These are phyloP conservation scores for Trametes pubescens DNA, from an alignment of 1,284 basidiomycete genomes.

Conservation along the genomic window DNA sequence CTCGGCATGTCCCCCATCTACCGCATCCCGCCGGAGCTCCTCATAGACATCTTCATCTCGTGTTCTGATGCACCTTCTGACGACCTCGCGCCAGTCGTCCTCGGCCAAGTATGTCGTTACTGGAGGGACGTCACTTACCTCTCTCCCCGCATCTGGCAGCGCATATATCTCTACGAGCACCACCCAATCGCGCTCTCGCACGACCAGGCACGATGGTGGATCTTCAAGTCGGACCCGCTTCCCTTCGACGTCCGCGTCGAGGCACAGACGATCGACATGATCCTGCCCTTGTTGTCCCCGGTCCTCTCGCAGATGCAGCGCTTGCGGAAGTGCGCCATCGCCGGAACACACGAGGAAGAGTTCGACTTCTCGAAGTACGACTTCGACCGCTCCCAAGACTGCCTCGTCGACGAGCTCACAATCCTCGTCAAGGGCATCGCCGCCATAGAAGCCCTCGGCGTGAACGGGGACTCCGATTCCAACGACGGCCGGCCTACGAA, in stretches of 20 bases:
- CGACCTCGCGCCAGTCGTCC: slow-evolving; percentile 53
- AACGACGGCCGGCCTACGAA: slow-evolving; percentile 21
- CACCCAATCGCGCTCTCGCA: slow-evolving; percentile 49
- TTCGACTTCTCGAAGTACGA: slow-evolving; percentile 31
- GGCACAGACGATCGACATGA: slow-evolving; percentile 55
- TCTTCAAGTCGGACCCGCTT: slow-evolving; percentile 57
- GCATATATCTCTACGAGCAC: slow-evolving; percentile 56
- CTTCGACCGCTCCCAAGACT: slow-evolving; percentile 21
- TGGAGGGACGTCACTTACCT: slow-evolving; percentile 53
- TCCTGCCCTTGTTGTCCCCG: slow-evolving; percentile 70
- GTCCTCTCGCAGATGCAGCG: slow-evolving; percentile 60
- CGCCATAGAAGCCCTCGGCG: slow-evolving; percentile 26
- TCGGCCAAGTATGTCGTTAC: slow-evolving; percentile 59
- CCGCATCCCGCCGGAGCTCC: slow-evolving; percentile 64
- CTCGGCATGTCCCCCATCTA: slow-evolving; percentile 33
- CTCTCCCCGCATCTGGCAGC: slow-evolving; percentile 67
- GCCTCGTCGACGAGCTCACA: slow-evolving; percentile 31
- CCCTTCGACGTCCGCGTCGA: slow-evolving; percentile 62
- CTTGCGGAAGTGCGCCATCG: slow-evolving; percentile 60
- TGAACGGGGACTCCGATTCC: slow-evolving; percentile 24
- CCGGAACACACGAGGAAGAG: slow-evolving; percentile 38
- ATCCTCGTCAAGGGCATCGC: slow-evolving; percentile 34
- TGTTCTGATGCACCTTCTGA: slow-evolving; percentile 47
- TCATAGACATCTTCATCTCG: slow-evolving; percentile 66
- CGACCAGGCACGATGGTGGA: slow-evolving; percentile 60